Percentiles rank a stretch among this genome's conserved stretches.
Evolutionary conservation across 768 basidiomycete genomes (phyloP).

Genomic region (Crassisporium funariophilum): DNA sequence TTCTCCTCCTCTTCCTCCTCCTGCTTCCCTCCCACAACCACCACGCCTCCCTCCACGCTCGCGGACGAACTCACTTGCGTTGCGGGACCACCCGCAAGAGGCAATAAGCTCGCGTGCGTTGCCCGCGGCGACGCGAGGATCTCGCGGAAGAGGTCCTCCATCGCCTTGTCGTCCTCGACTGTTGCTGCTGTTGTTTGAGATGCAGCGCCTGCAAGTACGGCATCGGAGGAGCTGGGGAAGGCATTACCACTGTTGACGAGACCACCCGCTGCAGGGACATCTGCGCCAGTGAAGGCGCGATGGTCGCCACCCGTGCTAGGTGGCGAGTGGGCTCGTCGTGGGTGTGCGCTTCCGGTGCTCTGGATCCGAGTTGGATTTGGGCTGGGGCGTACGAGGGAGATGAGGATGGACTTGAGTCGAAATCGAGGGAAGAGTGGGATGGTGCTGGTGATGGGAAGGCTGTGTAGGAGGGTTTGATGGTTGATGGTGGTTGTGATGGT

Average conservation of each 20-base stretch:
- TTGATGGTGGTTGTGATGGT: constrained; percentile 23
- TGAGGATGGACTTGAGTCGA: constrained; percentile 34
- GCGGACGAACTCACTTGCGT: constrained; percentile 22
- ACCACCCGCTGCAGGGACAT: constrained; percentile 96
- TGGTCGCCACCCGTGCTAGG: constrained; percentile 97
- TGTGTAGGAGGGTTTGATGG: constrained; percentile 20
- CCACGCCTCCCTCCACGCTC: constrained; percentile 11
- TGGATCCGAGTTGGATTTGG: constrained; percentile 26
- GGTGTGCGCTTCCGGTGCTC: constrained; percentile 24
- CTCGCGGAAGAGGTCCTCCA: constrained; percentile 71
- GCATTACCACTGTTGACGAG: constrained; percentile 34
- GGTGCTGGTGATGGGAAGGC: constrained; percentile 46
- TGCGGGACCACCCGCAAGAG: constrained; percentile 15
- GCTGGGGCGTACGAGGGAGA: constrained; percentile 37
- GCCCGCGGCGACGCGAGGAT: constrained; percentile 57
- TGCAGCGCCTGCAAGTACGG: constrained; percentile 24
- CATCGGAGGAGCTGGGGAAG: constrained; percentile 15
- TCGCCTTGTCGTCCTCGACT: constrained; percentile 51
- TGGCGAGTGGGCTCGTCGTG: constrained; percentile 82
- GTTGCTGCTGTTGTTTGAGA: constrained; percentile 24
- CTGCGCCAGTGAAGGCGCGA: constrained; percentile 49
- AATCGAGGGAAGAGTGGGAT: constrained; percentile 40
- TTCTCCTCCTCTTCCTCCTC: constrained; percentile 14
- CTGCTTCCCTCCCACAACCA: constrained; percentile 11
- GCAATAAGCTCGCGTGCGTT: constrained; percentile 24